Evolutionary conservation across 164 flowering plant species (phyloP).

Genomic region (Umbellularia californica): DNA sequence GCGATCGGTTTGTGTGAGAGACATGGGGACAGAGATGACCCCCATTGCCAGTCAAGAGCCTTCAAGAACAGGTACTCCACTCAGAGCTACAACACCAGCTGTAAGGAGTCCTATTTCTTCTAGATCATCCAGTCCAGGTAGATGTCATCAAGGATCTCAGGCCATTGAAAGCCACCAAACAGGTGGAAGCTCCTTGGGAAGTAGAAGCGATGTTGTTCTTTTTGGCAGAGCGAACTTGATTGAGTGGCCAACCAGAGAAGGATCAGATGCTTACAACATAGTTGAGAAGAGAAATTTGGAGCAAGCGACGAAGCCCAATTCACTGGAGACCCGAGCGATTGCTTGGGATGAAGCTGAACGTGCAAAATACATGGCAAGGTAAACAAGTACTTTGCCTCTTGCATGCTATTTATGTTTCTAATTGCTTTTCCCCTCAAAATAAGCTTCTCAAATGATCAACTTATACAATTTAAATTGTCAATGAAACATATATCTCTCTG

Average conservation of each 20-base stretch:
- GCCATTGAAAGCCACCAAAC: conserved; percentile 26
- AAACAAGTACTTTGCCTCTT: conserved; percentile 7
- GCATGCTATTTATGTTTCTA: not conserved
- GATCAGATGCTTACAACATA: conserved; percentile 12
- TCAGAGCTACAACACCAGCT: conserved; percentile 62
- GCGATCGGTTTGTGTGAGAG: conserved; percentile 77
- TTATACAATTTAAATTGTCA: not conserved
- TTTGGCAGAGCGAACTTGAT: conserved; percentile 20
- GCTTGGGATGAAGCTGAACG: conserved; percentile 99
- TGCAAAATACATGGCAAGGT: conserved; percentile 92
- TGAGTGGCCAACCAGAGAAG: conserved; percentile 30
- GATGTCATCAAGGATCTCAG: conserved; percentile 37
- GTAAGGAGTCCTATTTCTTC: conserved; percentile 73
- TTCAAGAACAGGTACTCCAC: conserved; percentile 80
- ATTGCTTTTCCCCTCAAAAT: not conserved
- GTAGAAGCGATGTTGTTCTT: conserved; percentile 25
- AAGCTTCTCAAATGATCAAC: not conserved
- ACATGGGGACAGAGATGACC: conserved; percentile 98
- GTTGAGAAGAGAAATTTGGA: conserved; percentile 24
- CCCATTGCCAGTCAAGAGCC: conserved; percentile 93
- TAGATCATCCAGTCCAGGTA: conserved; percentile 61
- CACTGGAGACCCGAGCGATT: conserved; percentile 64
- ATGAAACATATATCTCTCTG: not conserved
- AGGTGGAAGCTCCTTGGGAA: conserved; percentile 18
- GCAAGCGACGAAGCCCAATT: conserved; percentile 36